Percentiles rank a stretch among this genome's conserved stretches.
phyloP scores from a whole-genome alignment of 75 land plant species.

The Azolla pinnata region DNA sequence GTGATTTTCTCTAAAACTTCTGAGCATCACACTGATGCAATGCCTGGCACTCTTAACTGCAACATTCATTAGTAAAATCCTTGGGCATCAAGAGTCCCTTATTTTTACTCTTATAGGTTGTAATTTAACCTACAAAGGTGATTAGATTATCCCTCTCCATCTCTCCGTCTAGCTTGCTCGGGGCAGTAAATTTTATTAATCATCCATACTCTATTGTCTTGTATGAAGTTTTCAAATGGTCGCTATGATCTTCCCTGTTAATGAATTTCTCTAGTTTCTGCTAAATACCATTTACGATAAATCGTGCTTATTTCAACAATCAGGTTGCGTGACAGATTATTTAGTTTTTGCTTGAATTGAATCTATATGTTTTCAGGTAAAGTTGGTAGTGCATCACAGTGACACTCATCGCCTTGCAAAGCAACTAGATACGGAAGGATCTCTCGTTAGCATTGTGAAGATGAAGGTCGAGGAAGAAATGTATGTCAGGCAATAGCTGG shows the following conservation, averaged over 20 bases:
- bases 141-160: no score
- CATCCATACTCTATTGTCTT: no score
- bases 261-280: neutral
- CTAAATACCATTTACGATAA: neutral
- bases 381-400: conserved; percentile 18
- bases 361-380: conserved; percentile 12
- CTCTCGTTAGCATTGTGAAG: conserved; percentile 14
- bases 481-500: no score
- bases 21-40: no score
- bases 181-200: no score
- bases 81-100: no score
- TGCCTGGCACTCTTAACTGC: no score
- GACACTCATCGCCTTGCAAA: conserved; percentile 25
- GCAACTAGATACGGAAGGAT: conserved; percentile 13
- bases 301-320: neutral
- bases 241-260: no score
- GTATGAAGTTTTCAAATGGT: neutral
- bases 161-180: no score
- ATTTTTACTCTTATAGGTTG: no score
- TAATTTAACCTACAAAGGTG: no score
- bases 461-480: conserved; percentile 4
- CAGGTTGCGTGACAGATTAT: neutral
- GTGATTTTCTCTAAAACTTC: neutral
- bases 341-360: neutral
- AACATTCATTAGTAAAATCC: no score